These are phyloP conservation scores for Madurella mycetomatis DNA, from an alignment of 2,329 filamentous ascomycete species.

Conservation along the genomic window DNA sequence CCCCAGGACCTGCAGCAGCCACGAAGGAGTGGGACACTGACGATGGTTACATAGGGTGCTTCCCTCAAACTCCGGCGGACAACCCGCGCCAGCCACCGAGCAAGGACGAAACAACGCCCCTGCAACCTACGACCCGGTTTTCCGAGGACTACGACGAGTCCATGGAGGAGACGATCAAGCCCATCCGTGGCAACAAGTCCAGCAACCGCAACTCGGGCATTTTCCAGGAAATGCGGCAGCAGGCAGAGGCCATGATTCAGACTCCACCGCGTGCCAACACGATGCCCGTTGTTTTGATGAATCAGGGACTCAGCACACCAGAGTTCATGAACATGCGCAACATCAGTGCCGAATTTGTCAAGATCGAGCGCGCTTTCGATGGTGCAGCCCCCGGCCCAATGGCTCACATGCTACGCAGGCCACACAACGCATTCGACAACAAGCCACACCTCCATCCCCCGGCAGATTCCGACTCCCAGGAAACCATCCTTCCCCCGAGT, in stretches of 20 bases:
- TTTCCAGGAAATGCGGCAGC: constrained; percentile 56
- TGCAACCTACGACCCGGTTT: constrained; percentile 46
- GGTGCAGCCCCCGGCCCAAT: constrained; percentile 33
- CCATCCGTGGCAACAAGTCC: constrained; percentile 34
- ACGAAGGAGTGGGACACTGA: constrained; percentile 19
- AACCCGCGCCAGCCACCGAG: constrained; percentile 51
- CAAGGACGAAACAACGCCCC: constrained; percentile 35
- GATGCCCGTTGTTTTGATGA: constrained; percentile 39
- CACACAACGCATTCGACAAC: constrained; percentile 37
- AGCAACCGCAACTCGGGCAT: constrained; percentile 46
- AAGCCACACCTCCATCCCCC: constrained; percentile 38
- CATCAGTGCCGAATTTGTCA: constrained; percentile 34
- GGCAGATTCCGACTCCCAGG: constrained; percentile 23
- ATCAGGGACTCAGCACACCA: constrained; percentile 50
- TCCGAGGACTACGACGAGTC: constrained; percentile 59
- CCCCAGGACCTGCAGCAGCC: constrained; percentile 1
- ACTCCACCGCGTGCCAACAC: constrained; percentile 52
- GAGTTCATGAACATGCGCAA: constrained; percentile 50
- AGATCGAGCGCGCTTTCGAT: constrained; percentile 30
- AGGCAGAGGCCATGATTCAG: constrained; percentile 49
- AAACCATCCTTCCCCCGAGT: constrained; percentile 9
- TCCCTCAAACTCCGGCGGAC: constrained; percentile 63
- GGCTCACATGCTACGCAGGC: constrained; percentile 41
- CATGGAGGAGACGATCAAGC: constrained; percentile 63
- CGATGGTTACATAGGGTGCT: constrained; percentile 46